phyloP scores from a whole-genome alignment of 78 protist species.

The Isochrysis galbana region DNA sequence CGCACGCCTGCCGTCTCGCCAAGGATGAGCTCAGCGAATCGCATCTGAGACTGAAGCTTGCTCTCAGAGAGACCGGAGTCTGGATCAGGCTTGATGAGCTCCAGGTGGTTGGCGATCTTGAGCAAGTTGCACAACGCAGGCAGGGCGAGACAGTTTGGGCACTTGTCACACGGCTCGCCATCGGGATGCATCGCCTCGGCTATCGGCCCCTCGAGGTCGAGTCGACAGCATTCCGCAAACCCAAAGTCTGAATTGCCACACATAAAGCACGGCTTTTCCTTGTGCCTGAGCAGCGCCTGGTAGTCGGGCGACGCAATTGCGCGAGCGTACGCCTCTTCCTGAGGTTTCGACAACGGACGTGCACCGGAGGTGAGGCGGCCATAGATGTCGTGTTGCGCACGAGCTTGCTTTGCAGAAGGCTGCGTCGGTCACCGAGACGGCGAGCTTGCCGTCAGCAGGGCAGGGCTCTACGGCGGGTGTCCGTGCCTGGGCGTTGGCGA shows the following conservation, averaged over 20 bases:
- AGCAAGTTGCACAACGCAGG: neutral
- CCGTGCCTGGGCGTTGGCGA: neutral
- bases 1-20: neutral
- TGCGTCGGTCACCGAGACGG: no score
- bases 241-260: neutral
- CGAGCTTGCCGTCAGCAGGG: no score
- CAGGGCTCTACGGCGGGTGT: neutral
- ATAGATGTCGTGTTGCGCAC: no score
- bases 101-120: conserved; percentile 18
- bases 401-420: no score
- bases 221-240: neutral
- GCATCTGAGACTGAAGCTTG: neutral
- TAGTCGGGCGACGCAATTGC: neutral
- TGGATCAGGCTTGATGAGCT: neutral
- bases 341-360: no score
- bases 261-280: neutral
- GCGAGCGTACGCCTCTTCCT: neutral
- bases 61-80: neutral
- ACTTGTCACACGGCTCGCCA: neutral
- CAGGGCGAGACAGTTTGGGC: neutral
- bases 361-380: no score
- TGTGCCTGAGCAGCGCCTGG: neutral
- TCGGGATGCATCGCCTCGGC: neutral
- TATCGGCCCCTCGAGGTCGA: neutral
- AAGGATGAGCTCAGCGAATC: neutral